Percentiles rank a stretch among this genome's conserved stretches.
These are phyloP conservation scores for Calonectria naviculata DNA, from an alignment of 2,329 filamentous ascomycete genomes.

Conservation along the genomic window DNA sequence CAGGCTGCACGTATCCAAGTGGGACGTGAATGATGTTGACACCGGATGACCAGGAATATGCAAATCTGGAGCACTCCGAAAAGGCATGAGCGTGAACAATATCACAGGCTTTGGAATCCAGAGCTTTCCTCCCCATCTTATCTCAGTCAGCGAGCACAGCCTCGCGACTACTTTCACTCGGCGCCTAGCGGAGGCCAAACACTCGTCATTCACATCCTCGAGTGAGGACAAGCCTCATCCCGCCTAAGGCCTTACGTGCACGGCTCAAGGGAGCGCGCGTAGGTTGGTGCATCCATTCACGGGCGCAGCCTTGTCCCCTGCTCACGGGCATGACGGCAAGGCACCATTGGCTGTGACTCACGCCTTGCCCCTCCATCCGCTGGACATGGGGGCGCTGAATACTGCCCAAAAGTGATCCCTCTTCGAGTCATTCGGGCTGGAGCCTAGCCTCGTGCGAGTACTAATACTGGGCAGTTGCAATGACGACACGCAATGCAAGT, in stretches of 20 bases:
- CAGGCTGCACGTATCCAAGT: constrained; percentile 32
- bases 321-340: constrained; percentile 32
- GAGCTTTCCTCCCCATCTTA: constrained; percentile 15
- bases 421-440: constrained; percentile 36
- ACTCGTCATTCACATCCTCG: constrained; percentile 20
- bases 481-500: not conserved
- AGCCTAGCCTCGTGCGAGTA: constrained; percentile 39
- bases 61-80: constrained; percentile 22
- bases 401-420: constrained; percentile 23
- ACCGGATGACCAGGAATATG: constrained; percentile 30
- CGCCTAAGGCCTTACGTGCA: constrained; percentile 13
- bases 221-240: constrained; percentile 20
- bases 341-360: constrained; percentile 40
- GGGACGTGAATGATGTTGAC: constrained; percentile 25
- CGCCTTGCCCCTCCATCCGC: constrained; percentile 20
- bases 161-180: constrained; percentile 19
- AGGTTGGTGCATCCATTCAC: constrained; percentile 31
- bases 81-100: constrained; percentile 32
- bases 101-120: constrained; percentile 29
- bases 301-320: constrained; percentile 39
- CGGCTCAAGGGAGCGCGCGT: not conserved
- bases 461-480: constrained; percentile 36
- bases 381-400: constrained; percentile 24
- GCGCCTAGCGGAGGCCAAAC: constrained; percentile 28
- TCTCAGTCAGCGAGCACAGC: constrained; percentile 27